Conservation (phyloP, 2,329 filamentous ascomycete species). For the Trichoderma arundinaceum region DNA sequence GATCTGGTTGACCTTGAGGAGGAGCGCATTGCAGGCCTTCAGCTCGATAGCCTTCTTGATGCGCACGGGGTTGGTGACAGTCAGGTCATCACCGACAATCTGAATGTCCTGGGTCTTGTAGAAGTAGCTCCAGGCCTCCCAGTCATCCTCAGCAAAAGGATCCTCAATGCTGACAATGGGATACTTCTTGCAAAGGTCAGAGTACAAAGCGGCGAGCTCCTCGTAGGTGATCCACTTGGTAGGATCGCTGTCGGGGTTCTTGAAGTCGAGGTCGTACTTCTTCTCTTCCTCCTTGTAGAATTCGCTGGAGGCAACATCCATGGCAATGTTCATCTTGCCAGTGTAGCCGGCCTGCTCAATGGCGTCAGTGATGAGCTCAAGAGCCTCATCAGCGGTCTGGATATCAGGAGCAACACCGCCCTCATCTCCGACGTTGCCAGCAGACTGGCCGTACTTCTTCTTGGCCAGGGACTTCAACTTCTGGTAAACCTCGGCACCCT, state of each 20-base stretch:
- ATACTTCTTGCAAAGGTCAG: constrained; percentile 88
- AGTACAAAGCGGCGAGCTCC: constrained; percentile 92
- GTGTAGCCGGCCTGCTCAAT: constrained; percentile 96
- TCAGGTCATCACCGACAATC: constrained; percentile 98
- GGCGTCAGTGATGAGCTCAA: constrained; percentile 91
- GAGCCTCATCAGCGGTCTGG: constrained; percentile 93
- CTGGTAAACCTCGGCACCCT: constrained; percentile 98
- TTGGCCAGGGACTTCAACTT: constrained; percentile 95
- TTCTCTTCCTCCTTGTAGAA: constrained; percentile 98
- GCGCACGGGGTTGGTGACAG: constrained; percentile 96
- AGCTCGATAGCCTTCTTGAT: constrained; percentile 99
- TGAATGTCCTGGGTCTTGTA: constrained; percentile 99
- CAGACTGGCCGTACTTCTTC: constrained; percentile 99
- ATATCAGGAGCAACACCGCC: constrained; percentile 99
- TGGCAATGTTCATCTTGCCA: constrained; percentile 95
- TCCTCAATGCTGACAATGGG: constrained; percentile 99
- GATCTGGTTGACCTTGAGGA: constrained; percentile 99
- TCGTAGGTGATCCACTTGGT: constrained; percentile 99
- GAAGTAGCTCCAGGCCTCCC: constrained; percentile 99
- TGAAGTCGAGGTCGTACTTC: constrained; percentile 99
- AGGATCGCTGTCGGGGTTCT: constrained; percentile 97
- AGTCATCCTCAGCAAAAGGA: constrained; percentile 99
- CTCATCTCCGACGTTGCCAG: constrained; percentile 98
- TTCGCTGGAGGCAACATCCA: constrained; percentile 98
- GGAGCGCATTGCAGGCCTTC: constrained; percentile 97